Base-by-base conservation (phyloP, 1,284 basidiomycete species). In the Waitea zeae region DNA sequence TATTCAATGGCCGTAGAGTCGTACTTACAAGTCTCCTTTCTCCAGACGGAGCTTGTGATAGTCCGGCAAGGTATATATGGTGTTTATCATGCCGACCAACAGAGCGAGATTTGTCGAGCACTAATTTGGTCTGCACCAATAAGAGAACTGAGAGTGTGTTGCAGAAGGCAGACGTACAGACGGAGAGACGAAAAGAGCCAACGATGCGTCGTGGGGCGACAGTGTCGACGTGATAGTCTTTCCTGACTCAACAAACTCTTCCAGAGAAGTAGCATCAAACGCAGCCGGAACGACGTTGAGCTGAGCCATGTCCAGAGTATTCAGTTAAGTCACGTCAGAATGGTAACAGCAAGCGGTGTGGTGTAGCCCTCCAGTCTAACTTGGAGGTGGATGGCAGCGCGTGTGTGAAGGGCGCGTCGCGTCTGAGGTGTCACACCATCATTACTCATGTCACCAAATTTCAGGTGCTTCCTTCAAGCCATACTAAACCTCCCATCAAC, bases 1-100 rank as follows among this genome's bases (percentile, higher is more conserved):
- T 5, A 19, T n/a, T n/a, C 17, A 18, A 20, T 12, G 14, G 20
- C 15, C 35, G 13, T 19, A 12, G 12, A 31, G n/a, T 12, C 24
- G 17, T 6, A 48, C 53, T 9, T 39, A 57, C 56, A 31, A 49
- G 39, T 36, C 54, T 45, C 12, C 54, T 41, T 33, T 54, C 53
- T 3, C 49, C 46, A 1, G 46, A 36, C 1, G 56, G 54, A 11
- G 51, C 35, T 3, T 37, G 37, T 11, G 48, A 40, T 17, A 36
- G 33, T 12, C 41, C 43, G 9, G 54, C 49, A 7, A 51, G 39
- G 31, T 56, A 55, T 4, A 50, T 28, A 13, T 44, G 46, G 15
- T 41, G 41, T 12, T n/a, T n/a, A n/a, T 36, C 30, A 17, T 38
- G 35, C 7, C 38, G 32, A 36, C 43, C 19, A 35, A 41, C 29